These are phyloP conservation scores for Aeschynomene evenia DNA, from an alignment of 306 rosid species.

Conservation along the genomic window DNA sequence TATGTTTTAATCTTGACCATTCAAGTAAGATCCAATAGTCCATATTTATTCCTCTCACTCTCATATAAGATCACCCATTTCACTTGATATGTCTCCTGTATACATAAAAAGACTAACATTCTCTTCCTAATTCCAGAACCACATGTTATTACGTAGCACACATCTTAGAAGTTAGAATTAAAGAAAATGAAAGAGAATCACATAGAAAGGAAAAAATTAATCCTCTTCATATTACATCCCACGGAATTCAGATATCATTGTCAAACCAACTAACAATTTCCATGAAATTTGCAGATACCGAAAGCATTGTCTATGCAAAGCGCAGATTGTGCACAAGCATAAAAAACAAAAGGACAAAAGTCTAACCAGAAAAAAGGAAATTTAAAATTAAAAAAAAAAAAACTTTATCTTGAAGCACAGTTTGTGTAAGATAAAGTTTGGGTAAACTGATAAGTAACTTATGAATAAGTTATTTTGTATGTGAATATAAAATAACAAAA, in stretches of 20 bases:
- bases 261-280: background rate
- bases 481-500: too few relatives aligned
- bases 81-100: too few relatives aligned
- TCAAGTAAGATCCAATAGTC: too few relatives aligned
- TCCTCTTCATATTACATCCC: conserved; percentile 2
- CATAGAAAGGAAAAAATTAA: background rate
- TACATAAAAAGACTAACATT: background rate
- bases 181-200: background rate
- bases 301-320: background rate
- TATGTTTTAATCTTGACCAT: too few relatives aligned
- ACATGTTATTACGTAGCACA: background rate
- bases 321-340: background rate
- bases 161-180: background rate
- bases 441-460: too few relatives aligned
- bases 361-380: background rate
- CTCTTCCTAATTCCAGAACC: conserved; percentile 5
- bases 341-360: background rate
- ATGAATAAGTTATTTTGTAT: too few relatives aligned
- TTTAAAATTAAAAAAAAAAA: too few relatives aligned
- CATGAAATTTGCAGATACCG: background rate
- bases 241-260: background rate
- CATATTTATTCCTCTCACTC: too few relatives aligned
- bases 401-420: background rate
- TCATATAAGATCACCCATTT: too few relatives aligned
- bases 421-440: too few relatives aligned